phyloP scores from a whole-genome alignment of 2,329 filamentous ascomycete genomes.

The Diaporthe destruens region DNA sequence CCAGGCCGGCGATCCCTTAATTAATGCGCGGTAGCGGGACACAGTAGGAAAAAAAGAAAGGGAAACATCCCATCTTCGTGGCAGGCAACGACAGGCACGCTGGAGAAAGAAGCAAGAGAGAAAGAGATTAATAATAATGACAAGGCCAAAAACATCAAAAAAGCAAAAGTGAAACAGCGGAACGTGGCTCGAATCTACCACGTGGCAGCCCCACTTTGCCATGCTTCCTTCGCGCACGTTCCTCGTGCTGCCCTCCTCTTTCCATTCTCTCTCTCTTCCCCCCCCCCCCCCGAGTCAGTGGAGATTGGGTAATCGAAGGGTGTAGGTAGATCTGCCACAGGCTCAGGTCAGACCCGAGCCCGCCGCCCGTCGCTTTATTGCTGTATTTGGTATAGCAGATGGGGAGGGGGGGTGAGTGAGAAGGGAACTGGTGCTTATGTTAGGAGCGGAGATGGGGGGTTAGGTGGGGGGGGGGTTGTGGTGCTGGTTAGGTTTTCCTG shows the following conservation, averaged over 20 bases:
- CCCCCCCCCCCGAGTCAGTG: slow-evolving; percentile 32
- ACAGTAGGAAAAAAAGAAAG: not conserved
- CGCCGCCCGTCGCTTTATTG: not conserved
- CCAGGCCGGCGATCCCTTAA: not conserved
- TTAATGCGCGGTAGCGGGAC: not conserved
- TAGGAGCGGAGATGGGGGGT: slow-evolving; percentile 8
- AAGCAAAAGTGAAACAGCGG: slow-evolving; percentile 13
- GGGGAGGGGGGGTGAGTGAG: not conserved
- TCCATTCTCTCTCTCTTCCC: not conserved
- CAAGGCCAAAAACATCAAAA: not conserved
- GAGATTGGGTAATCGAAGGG: slow-evolving; percentile 27
- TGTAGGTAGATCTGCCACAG: slow-evolving; percentile 14
- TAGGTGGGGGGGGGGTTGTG: not conserved
- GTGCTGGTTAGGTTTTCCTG: no score
- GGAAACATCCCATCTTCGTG: not conserved
- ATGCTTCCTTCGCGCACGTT: slow-evolving; percentile 36
- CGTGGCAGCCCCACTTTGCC: slow-evolving; percentile 43
- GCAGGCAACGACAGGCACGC: no score
- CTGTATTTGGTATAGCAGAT: not conserved
- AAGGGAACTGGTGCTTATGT: not conserved
- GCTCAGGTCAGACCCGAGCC: not conserved
- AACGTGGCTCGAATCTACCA: slow-evolving; percentile 38
- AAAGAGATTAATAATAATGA: not conserved
- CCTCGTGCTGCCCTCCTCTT: slow-evolving; percentile 20
- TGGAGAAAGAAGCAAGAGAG: slow-evolving; percentile 6